Percentiles rank a stretch among this genome's conserved stretches.
Conservation (phyloP, 1,284 basidiomycete genomes). For the Ceratobasidium sp. region DNA sequence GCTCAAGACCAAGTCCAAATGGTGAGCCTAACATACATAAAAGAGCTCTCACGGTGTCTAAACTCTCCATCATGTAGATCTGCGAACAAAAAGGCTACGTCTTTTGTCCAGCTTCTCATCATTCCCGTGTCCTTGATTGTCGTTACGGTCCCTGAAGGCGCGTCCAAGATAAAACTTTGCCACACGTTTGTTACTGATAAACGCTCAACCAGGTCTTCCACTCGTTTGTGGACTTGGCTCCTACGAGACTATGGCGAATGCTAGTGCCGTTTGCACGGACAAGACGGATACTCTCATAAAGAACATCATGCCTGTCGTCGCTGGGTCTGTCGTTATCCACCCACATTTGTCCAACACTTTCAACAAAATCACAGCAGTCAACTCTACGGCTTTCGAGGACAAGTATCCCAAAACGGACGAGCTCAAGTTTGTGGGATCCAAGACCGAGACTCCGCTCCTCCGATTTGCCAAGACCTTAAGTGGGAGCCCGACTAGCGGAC, state of each 20-base stretch:
- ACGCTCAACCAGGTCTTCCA: slow-evolving; percentile 94
- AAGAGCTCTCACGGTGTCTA: neutral
- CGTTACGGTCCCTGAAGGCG: slow-evolving; percentile 95
- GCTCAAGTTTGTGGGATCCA: slow-evolving; percentile 85
- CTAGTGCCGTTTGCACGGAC: slow-evolving; percentile 95
- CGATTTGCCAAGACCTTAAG: slow-evolving; percentile 85
- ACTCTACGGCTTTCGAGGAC: slow-evolving; percentile 96
- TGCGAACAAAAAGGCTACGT: slow-evolving; percentile 83
- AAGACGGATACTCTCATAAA: slow-evolving; percentile 95
- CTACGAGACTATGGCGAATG: slow-evolving; percentile 99
- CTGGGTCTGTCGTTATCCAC: slow-evolving; percentile 91
- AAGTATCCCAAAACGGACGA: slow-evolving; percentile 69
- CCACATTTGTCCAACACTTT: slow-evolving; percentile 89
- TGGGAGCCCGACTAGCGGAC: slow-evolving; percentile 81
- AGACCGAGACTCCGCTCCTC: slow-evolving; percentile 95
- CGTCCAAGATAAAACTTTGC: slow-evolving; percentile 41
- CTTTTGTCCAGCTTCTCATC: slow-evolving; percentile 93
- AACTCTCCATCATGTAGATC: slow-evolving; percentile 55
- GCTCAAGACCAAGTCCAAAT: slow-evolving; percentile 67
- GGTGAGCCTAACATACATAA: slow-evolving; percentile 49
- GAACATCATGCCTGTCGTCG: slow-evolving; percentile 95
- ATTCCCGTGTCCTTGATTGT: slow-evolving; percentile 95
- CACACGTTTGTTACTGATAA: slow-evolving; percentile 52
- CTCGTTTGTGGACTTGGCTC: slow-evolving; percentile 94
- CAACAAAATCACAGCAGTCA: slow-evolving; percentile 88